phyloP scores from a whole-genome alignment of 208 protist species.

The Angomonas deanei region DNA sequence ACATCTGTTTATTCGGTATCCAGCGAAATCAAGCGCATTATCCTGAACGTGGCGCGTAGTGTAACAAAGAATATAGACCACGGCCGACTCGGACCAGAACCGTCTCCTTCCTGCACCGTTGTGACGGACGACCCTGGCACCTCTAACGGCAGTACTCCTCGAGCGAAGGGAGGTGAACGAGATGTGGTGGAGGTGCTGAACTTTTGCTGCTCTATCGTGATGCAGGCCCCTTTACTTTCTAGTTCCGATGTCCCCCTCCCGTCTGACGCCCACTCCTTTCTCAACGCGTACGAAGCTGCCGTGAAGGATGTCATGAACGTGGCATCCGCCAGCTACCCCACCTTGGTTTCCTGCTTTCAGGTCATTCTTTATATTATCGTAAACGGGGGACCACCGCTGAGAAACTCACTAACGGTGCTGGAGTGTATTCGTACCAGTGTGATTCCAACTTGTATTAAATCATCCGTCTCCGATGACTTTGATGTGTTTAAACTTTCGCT shows the following conservation, averaged over 20 bases:
- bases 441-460: slow-evolving; percentile 78
- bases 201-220: slow-evolving; percentile 8
- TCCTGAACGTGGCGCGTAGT: slow-evolving; percentile 45
- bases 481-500: slow-evolving; percentile 89
- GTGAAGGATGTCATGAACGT: not conserved
- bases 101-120: not conserved
- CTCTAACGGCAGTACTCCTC: too few species aligned
- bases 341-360: slow-evolving; percentile 33
- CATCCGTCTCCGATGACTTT: slow-evolving; percentile 73
- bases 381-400: slow-evolving; percentile 87
- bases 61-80: slow-evolving; percentile 58
- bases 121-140: too few species aligned
- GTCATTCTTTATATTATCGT: slow-evolving; percentile 73
- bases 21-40: slow-evolving; percentile 39
- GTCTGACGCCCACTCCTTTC: not conserved
- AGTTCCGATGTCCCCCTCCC: not conserved
- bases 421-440: slow-evolving; percentile 74
- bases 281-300: too few species aligned
- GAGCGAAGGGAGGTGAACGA: not conserved
- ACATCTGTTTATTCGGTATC: slow-evolving; percentile 29
- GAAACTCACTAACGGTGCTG: slow-evolving; percentile 54
- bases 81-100: not conserved
- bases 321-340: not conserved
- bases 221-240: not conserved
- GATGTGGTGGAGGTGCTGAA: slow-evolving; percentile 2